Base-by-base conservation (phyloP, 73 alveolate genomes). In the Tetrahymena malaccensis region DNA sequence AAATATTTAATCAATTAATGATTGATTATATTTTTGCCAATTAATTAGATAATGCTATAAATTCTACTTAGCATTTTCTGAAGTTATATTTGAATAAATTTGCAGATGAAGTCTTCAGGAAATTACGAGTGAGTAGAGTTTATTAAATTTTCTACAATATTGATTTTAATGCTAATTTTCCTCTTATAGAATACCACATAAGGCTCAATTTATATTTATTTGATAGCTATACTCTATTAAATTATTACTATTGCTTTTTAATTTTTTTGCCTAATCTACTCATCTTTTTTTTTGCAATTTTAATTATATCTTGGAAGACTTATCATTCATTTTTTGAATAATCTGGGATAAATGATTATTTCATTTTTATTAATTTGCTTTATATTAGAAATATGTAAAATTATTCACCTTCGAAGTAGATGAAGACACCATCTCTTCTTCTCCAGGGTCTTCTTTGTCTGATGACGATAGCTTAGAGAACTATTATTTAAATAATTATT, bases 371-470 rank as follows among this genome's bases (percentile, higher is more conserved):
- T 21, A 10, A n/a, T 56, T 4, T 22, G 85, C 89, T 22, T 70
- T n/a, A 12, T 27, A 70, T n/a, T 22, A 25, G 25, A 27, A 22
- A 70, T 70, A 19, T 57, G 12, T 15, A 31, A 21, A 43, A 43
- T 40, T 56, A 43, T 89, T 55, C 94, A 96, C 98, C 99, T 98
- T 99, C 99, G 97, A 99, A 99, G 98, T 98, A 98, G 94, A 99
- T 97, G 97, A 96, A 98, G 98, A 98, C 98, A 33, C 99, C 99
- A 96, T 99, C 99, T 94, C 99, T 96, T 93, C 99, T 97, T 96
- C 99, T 98, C 98, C 96, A 99, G 57, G 99, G 99, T 97, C 98
- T 98, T 98, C 99, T 98, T 96, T 99, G 99, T 96, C 99, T 98
- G 96, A 99, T 98, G 96, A 99, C 98, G 95, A 99, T 99, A 85